Evolutionary conservation across 352 stramenopile genomes (phyloP).

Genomic region (Pythium aphanidermatum): DNA sequence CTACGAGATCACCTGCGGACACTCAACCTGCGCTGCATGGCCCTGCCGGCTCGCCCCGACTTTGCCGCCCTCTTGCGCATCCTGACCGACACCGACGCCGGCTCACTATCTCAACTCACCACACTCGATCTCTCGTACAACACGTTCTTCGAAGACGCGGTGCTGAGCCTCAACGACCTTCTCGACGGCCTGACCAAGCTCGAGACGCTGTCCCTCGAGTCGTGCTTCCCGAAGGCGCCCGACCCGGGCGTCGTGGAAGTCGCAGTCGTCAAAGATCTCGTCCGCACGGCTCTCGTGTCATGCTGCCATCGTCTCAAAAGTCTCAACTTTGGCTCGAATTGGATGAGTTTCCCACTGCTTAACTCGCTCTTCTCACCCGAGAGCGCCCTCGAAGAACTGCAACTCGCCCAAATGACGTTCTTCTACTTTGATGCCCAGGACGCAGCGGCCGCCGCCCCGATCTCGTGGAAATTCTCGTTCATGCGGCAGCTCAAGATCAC

Average conservation of each 20-base stretch:
- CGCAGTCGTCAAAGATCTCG: conserved; percentile 31
- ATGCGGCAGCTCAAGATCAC: conserved; percentile 32
- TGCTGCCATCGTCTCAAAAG: conserved; percentile 31
- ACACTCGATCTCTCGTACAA: conserved; percentile 71
- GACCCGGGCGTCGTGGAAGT: conserved; percentile 30
- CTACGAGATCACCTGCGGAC: conserved; percentile 29
- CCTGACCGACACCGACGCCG: conserved; percentile 22
- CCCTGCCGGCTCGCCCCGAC: conserved; percentile 38
- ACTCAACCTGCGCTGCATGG: conserved; percentile 39
- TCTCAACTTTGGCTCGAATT: conserved; percentile 58
- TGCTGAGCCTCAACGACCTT: conserved; percentile 29
- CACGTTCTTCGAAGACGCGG: conserved; percentile 38
- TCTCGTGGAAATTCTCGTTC: conserved; percentile 46
- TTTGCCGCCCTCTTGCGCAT: conserved; percentile 36
- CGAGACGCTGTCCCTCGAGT: conserved; percentile 42
- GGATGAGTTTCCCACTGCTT: conserved; percentile 38
- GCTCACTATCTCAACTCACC: conserved; percentile 25
- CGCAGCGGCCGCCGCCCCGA: conserved; percentile 1
- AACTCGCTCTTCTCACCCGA: conserved; percentile 51
- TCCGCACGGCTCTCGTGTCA: conserved; percentile 29
- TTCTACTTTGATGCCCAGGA: conserved; percentile 18
- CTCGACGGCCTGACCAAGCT: conserved; percentile 31
- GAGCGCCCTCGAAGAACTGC: conserved; percentile 35
- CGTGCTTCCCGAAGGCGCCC: conserved; percentile 47
- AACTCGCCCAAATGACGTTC: conserved; percentile 29